Conservation (phyloP, 495 filamentous ascomycete species). For the Astrocystis sublimbata region DNA sequence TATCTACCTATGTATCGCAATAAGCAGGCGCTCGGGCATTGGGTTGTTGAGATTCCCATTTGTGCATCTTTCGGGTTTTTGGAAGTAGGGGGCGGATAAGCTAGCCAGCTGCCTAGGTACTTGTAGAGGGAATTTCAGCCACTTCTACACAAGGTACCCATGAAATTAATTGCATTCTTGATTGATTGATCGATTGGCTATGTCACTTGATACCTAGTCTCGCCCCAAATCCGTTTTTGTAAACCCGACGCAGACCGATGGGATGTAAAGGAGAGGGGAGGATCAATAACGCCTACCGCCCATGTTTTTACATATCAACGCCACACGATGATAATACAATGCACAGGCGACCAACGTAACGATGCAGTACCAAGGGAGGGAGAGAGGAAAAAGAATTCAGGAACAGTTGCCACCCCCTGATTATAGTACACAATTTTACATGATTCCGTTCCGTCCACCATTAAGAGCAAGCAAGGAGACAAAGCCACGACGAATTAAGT, state of each 20-base stretch:
- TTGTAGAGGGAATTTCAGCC: no score
- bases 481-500: slow-evolving; percentile 12
- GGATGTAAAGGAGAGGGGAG: slow-evolving; percentile 1
- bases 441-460: no score
- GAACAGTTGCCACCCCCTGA: no score
- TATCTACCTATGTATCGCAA: slow-evolving; percentile 14
- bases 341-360: not conserved
- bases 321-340: not conserved
- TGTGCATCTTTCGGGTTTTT: not conserved
- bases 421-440: slow-evolving; percentile 14
- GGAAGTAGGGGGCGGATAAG: slow-evolving; percentile 5
- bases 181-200: no score
- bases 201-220: no score
- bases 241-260: no score
- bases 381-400: not conserved
- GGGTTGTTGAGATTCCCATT: not conserved
- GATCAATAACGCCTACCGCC: not conserved
- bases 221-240: no score
- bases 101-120: not conserved
- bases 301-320: not conserved
- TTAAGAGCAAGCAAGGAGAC: not conserved
- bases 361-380: not conserved
- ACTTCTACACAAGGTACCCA: no score
- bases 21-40: no score
- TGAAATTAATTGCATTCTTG: no score